Evolutionary conservation across 805 yeast genomes (phyloP).

Genomic region (Saturnispora diversa): DNA sequence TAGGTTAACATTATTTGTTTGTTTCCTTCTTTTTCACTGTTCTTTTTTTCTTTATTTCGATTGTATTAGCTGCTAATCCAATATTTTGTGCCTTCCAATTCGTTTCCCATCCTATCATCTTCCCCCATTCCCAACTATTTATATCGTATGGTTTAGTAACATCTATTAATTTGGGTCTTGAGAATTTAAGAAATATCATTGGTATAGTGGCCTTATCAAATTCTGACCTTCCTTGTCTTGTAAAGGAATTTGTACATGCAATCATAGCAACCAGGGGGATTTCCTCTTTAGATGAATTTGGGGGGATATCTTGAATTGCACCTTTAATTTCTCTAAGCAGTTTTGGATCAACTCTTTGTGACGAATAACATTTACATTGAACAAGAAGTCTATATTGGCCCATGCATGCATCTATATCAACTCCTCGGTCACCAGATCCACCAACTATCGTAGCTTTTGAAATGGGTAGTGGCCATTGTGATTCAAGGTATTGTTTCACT

Average conservation of each 20-base stretch:
- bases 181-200: slow-evolving; percentile 35
- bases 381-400: slow-evolving; percentile 35
- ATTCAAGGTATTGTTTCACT: slow-evolving; percentile 33
- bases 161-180: slow-evolving; percentile 25
- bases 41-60: not conserved
- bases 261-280: slow-evolving; percentile 31
- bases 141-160: slow-evolving; percentile 25
- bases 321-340: slow-evolving; percentile 48
- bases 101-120: slow-evolving; percentile 21
- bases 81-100: slow-evolving; percentile 9
- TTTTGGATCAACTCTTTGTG: slow-evolving; percentile 36
- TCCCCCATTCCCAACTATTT: slow-evolving; percentile 34
- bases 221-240: slow-evolving; percentile 39
- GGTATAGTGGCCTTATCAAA: slow-evolving; percentile 41
- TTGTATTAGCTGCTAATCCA: not conserved
- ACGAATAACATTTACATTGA: slow-evolving; percentile 46
- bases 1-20: not conserved
- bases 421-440: slow-evolving; percentile 49
- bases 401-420: slow-evolving; percentile 41
- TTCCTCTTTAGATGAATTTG: slow-evolving; percentile 1
- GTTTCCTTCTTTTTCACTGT: not conserved
- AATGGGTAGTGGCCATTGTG: slow-evolving; percentile 4
- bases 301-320: slow-evolving; percentile 30
- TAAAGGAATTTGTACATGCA: slow-evolving; percentile 39
- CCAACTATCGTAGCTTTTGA: slow-evolving; percentile 39